Conservation (phyloP, 805 yeast genomes). For the Cyberlindnera euphorbiae region DNA sequence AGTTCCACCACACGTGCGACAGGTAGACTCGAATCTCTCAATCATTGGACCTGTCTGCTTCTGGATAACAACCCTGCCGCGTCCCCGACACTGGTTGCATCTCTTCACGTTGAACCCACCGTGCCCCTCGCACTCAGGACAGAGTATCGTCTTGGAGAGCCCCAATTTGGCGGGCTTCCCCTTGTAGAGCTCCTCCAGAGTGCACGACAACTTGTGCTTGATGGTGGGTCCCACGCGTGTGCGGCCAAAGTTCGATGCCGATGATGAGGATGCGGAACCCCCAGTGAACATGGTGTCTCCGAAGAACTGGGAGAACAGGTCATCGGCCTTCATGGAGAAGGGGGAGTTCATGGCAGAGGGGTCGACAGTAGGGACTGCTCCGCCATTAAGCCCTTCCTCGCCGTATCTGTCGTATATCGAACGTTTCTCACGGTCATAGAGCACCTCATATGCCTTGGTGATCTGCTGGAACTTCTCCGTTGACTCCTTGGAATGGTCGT, state of each 20-base stretch:
- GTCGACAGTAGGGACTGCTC: no score
- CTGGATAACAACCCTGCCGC: conserved; percentile 37
- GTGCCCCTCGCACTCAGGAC: conserved; percentile 45
- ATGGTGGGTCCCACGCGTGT: conserved; percentile 48
- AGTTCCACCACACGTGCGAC: conserved; percentile 40
- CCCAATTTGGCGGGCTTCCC: conserved; percentile 56
- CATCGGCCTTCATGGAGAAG: conserved; percentile 22
- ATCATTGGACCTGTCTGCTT: conserved; percentile 41
- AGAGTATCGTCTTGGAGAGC: conserved; percentile 44
- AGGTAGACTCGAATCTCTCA: conserved; percentile 39
- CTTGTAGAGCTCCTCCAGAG: conserved; percentile 49
- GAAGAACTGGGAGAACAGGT: conserved; percentile 29
- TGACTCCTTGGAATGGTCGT: conserved; percentile 72
- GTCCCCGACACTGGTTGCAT: conserved; percentile 39
- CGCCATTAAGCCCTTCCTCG: conserved; percentile 80
- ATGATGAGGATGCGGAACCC: background rate
- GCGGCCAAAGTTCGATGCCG: conserved; percentile 9
- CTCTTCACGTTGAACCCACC: conserved; percentile 37
- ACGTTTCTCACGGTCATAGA: conserved; percentile 81
- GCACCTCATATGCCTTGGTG: conserved; percentile 78
- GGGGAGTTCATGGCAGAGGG: no score
- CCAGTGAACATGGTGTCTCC: conserved; percentile 24
- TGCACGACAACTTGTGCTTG: conserved; percentile 47
- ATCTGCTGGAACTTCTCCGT: conserved; percentile 91
- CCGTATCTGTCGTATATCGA: conserved; percentile 84